phyloP scores from a whole-genome alignment of 306 rosid genomes.

The Argentina anserina region DNA sequence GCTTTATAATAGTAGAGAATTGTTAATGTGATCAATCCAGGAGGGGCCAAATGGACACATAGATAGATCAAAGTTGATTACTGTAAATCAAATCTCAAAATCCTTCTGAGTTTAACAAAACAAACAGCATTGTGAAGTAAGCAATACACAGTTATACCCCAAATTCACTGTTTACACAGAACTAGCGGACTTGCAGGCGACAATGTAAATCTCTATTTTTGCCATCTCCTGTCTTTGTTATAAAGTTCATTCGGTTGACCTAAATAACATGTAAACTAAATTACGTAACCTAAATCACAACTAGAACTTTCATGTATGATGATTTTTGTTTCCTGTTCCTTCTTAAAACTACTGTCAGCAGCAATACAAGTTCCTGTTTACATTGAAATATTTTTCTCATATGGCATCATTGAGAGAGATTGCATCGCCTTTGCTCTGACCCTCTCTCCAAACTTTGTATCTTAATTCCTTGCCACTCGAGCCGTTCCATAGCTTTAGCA shows the following conservation, averaged over 20 bases:
- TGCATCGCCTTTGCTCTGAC: slow-evolving; percentile 52
- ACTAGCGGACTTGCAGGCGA: too few species aligned
- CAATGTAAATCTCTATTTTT: too few species aligned
- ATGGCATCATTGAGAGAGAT: slow-evolving; percentile 49
- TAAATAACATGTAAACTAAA: neutral
- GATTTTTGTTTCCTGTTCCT: too few species aligned
- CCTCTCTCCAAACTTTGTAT: slow-evolving; percentile 62
- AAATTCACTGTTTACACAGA: too few species aligned
- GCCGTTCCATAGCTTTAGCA: slow-evolving; percentile 50
- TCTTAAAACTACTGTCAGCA: neutral
- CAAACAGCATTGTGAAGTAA: too few species aligned
- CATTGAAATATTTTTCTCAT: slow-evolving; percentile 10
- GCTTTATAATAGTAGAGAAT: too few species aligned
- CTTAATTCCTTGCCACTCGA: slow-evolving; percentile 18
- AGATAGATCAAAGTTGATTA: too few species aligned
- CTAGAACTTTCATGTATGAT: neutral
- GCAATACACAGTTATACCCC: too few species aligned
- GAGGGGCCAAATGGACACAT: too few species aligned
- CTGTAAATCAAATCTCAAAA: too few species aligned
- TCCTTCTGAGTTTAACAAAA: too few species aligned
- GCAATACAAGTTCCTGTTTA: neutral
- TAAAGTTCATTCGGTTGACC: neutral
- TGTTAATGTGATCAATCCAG: too few species aligned
- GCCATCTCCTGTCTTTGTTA: neutral
- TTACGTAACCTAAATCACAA: neutral